Evolutionary conservation across 2,329 filamentous ascomycete genomes (phyloP).

Genomic region (Dactylellina cionopaga): DNA sequence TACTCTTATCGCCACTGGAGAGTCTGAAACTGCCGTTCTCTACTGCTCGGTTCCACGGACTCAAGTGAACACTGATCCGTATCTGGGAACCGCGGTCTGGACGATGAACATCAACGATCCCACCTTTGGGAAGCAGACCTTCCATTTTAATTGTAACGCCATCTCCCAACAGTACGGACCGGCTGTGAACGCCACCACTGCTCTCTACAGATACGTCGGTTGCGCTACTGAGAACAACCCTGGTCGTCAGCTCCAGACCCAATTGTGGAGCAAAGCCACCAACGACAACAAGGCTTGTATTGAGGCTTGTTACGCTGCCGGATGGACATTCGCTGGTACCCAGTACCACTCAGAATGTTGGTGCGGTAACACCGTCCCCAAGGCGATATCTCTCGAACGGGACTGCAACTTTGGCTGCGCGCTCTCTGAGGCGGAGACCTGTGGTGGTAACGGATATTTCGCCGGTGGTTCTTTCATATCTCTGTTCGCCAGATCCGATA

Average conservation of each 20-base stretch:
- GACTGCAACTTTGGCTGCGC: conserved; percentile 52
- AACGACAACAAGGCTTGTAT: conserved; percentile 65
- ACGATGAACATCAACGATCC: conserved; percentile 70
- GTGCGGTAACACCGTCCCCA: conserved; percentile 66
- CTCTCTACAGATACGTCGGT: conserved; percentile 67
- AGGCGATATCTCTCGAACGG: conserved; percentile 61
- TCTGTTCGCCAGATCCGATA: conserved; percentile 62
- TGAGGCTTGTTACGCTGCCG: conserved; percentile 60
- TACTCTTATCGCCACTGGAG: conserved; percentile 64
- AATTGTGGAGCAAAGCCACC: conserved; percentile 61
- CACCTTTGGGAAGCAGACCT: conserved; percentile 65
- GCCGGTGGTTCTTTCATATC: conserved; percentile 63
- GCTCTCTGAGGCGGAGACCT: conserved; percentile 58
- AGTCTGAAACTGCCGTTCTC: conserved; percentile 66
- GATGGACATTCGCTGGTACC: conserved; percentile 64
- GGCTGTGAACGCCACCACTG: conserved; percentile 58
- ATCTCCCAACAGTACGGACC: conserved; percentile 67
- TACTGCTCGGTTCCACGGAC: conserved; percentile 69
- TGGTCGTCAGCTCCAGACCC: conserved; percentile 64
- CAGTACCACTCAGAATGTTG: conserved; percentile 65
- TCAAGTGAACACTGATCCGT: conserved; percentile 68
- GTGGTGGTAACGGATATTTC: conserved; percentile 65
- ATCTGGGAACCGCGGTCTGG: conserved; percentile 66
- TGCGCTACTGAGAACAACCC: conserved; percentile 70
- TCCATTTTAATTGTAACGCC: conserved; percentile 67